Percentiles rank a stretch among this genome's conserved stretches.
These are phyloP conservation scores for Calonectria naviculata DNA, from an alignment of 2,329 filamentous ascomycete species.

Conservation along the genomic window DNA sequence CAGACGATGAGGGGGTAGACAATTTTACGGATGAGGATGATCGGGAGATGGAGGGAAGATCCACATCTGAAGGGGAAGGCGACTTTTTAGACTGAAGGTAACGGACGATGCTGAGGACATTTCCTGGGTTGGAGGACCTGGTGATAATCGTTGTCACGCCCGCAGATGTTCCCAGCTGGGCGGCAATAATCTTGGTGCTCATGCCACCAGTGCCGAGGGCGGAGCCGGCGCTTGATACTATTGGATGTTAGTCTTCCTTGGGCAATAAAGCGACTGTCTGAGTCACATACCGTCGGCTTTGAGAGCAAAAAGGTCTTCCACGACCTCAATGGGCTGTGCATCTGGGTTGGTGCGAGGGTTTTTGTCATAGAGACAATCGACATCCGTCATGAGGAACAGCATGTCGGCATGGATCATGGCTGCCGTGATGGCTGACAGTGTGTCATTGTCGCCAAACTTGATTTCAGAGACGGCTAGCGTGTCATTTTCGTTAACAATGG, in stretches of 20 bases:
- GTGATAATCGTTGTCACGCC: constrained; percentile 98
- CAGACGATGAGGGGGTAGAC: constrained; percentile 36
- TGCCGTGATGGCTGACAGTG: constrained; percentile 93
- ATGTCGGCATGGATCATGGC: constrained; percentile 98
- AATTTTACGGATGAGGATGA: constrained; percentile 57
- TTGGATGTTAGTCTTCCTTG: constrained; percentile 26
- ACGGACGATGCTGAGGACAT: constrained; percentile 86
- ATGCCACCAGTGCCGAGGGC: constrained; percentile 94
- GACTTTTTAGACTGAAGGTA: constrained; percentile 57
- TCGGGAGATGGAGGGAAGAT: constrained; percentile 44
- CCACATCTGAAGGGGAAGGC: constrained; percentile 21
- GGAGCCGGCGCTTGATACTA: constrained; percentile 89
- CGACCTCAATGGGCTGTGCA: constrained; percentile 89
- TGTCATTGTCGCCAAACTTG: constrained; percentile 99
- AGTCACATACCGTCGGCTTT: constrained; percentile 76
- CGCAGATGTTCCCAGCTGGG: constrained; percentile 89
- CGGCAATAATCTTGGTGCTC: constrained; percentile 97
- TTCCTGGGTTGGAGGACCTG: constrained; percentile 90
- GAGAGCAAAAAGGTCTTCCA: constrained; percentile 86
- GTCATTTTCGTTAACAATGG: constrained; percentile 99
- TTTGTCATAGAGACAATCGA: constrained; percentile 96
- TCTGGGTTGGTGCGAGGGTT: constrained; percentile 89
- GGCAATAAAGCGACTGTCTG: not conserved
- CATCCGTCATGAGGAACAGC: constrained; percentile 98
- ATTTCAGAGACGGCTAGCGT: constrained; percentile 97